phyloP scores from a whole-genome alignment of 2,329 filamentous ascomycete genomes.

The Aspergillus sp. region DNA sequence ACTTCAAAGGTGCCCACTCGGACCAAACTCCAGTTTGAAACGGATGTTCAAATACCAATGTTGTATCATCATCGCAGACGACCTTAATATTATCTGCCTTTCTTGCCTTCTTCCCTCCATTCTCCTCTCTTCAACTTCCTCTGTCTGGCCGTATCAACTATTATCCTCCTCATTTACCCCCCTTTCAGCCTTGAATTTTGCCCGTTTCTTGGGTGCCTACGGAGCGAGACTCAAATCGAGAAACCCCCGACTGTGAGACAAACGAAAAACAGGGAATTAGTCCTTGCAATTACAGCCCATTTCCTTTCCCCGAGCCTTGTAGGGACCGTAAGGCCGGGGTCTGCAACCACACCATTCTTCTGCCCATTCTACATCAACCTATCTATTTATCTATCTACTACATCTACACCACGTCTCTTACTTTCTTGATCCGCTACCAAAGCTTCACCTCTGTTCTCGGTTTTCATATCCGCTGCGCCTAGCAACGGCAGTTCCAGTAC shows the following conservation, averaged over 20 bases:
- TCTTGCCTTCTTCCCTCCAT: conserved; percentile 11
- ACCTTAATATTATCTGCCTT: conserved; percentile 14
- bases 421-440: background rate
- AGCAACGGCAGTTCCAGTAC: background rate
- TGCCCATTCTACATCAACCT: conserved; percentile 1
- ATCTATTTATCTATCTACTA: background rate
- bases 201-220: conserved; percentile 6
- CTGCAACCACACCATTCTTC: conserved; percentile 21
- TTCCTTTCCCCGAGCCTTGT: conserved; percentile 20
- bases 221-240: background rate
- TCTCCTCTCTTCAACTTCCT: conserved; percentile 16
- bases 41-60: conserved; percentile 24
- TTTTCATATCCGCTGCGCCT: background rate
- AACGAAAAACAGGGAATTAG: conserved; percentile 10
- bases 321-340: conserved; percentile 23
- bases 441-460: background rate
- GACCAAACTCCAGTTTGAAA: conserved; percentile 21
- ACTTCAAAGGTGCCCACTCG: conserved; percentile 12
- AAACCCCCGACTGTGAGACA: conserved; percentile 6
- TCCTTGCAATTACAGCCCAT: conserved; percentile 17
- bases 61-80: conserved; percentile 21
- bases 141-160: conserved; percentile 8
- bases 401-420: background rate
- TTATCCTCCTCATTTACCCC: conserved; percentile 1
- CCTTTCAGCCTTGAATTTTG: conserved; percentile 2